phyloP scores from a whole-genome alignment of 2,329 filamentous ascomycete species.

The Stagonosporopsis tanaceti region DNA sequence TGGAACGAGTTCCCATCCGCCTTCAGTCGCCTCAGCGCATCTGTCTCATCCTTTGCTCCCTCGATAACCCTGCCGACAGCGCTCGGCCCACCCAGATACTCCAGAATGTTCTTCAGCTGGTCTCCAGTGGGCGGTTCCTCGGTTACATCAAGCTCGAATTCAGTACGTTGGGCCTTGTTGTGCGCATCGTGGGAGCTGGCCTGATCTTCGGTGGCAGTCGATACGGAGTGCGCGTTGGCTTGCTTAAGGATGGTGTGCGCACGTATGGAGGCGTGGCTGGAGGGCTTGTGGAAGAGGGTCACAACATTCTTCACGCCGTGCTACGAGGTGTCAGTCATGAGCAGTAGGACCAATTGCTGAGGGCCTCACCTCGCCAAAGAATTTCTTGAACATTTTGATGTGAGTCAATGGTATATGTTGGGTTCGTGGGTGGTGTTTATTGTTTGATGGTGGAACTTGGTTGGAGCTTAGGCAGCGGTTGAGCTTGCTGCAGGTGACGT shows the following conservation, averaged over 20 bases:
- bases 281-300: conserved; percentile 93
- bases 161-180: conserved; percentile 65
- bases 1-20: conserved; percentile 73
- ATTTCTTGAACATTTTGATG: conserved; percentile 54
- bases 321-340: conserved; percentile 39
- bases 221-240: conserved; percentile 72
- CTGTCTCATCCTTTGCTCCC: conserved; percentile 75
- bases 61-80: conserved; percentile 72
- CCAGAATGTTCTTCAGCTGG: conserved; percentile 83
- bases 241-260: conserved; percentile 82
- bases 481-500: conserved; percentile 40
- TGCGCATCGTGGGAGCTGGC: conserved; percentile 71
- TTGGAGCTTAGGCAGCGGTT: conserved; percentile 28
- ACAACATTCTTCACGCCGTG: conserved; percentile 74
- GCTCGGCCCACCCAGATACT: conserved; percentile 72
- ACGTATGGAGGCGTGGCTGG: conserved; percentile 73
- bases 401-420: conserved; percentile 1
- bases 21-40: conserved; percentile 82
- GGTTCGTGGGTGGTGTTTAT: conserved; percentile 8
- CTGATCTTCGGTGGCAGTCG: conserved; percentile 76
- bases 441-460: conserved; percentile 22
- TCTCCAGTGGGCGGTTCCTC: conserved; percentile 81
- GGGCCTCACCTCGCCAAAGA: conserved; percentile 55
- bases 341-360: conserved; percentile 7
- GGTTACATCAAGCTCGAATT: conserved; percentile 88